Conservation (phyloP, 257 asterid species). For the Nicotiana tomentosiformis region DNA sequence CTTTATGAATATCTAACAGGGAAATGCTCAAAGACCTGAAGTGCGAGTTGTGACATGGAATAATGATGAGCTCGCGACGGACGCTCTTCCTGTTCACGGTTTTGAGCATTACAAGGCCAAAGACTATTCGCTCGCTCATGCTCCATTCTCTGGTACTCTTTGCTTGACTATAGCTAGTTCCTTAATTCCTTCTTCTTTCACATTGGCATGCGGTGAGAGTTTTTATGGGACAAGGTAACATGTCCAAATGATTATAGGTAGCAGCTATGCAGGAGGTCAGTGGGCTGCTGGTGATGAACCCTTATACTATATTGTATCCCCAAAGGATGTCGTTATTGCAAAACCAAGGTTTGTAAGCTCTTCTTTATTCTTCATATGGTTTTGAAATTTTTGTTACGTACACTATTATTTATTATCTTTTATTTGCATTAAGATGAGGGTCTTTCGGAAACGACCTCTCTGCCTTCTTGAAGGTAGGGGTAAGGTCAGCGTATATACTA, state of each 20-base stretch:
- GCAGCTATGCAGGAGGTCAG: constrained; percentile 97
- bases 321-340: constrained; percentile 98
- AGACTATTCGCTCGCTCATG: constrained; percentile 92
- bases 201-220: background rate
- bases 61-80: constrained; percentile 93
- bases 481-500: too few relatives aligned
- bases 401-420: background rate
- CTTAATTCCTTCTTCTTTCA: background rate
- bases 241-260: constrained; percentile 47
- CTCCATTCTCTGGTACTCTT: constrained; percentile 83
- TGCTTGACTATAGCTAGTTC: background rate
- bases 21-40: constrained; percentile 99
- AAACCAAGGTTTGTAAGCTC: constrained; percentile 79
- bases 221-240: background rate
- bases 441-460: too few relatives aligned
- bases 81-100: constrained; percentile 90
- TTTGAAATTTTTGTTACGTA: background rate
- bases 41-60: constrained; percentile 93
- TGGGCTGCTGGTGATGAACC: constrained; percentile 99
- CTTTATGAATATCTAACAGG: constrained; percentile 36
- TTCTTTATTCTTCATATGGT: constrained; percentile 6
- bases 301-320: constrained; percentile 84
- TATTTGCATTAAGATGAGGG: background rate
- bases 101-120: constrained; percentile 98
- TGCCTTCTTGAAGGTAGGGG: too few relatives aligned